phyloP scores from a whole-genome alignment of 202 grass and related monocot genomes.

The Zizania palustris region DNA sequence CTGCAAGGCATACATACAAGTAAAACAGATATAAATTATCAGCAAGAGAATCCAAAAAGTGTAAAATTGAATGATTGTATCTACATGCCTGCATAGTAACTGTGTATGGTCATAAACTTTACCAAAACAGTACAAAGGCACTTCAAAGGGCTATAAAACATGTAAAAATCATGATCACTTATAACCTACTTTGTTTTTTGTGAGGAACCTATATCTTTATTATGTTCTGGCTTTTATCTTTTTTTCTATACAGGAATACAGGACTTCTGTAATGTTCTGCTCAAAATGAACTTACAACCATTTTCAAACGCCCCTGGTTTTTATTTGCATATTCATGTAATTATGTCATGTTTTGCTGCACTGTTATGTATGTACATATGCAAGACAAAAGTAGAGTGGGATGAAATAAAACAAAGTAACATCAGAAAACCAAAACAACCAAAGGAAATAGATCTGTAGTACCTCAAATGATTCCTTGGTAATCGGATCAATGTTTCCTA shows the following conservation, averaged over 20 bases:
- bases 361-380: not conserved
- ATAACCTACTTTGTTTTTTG: not conserved
- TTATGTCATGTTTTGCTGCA: not conserved
- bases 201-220: not conserved
- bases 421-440: constrained; percentile 1
- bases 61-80: constrained; percentile 13
- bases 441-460: constrained; percentile 13
- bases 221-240: too few species aligned
- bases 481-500: constrained; percentile 85
- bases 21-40: not conserved
- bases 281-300: not conserved
- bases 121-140: constrained; percentile 9
- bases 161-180: not conserved
- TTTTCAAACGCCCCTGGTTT: not conserved
- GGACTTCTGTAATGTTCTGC: not conserved
- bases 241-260: not conserved
- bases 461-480: constrained; percentile 84
- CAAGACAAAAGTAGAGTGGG: not conserved
- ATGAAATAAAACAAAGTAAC: constrained; percentile 12
- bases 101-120: not conserved
- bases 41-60: constrained; percentile 34
- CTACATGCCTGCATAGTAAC: constrained; percentile 11
- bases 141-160: constrained; percentile 5
- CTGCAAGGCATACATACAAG: constrained; percentile 51
- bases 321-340: not conserved